Evolutionary conservation across 1,139 yeast genomes (phyloP), one percentile per base, ranked within the genome.

Genomic region (Pichia inconspicua): DNA sequence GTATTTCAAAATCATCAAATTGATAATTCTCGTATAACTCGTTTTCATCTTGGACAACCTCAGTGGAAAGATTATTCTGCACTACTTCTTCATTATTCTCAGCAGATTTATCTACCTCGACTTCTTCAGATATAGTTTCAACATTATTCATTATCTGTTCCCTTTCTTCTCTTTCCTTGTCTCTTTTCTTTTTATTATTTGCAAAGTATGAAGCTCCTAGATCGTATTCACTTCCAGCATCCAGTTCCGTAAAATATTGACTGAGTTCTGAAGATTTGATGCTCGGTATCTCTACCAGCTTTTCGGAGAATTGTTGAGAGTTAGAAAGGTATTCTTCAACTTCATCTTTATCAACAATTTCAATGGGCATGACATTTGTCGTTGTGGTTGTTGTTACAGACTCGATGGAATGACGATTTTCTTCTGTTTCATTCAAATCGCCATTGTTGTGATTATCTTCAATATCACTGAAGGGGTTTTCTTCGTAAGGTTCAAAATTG

Each of bases 221-320:
- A 25, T 44, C 49, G 28, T 34, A 34, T 12, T 45, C 48, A 34
- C 44, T 40, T 22, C 49, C 51, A 11, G 45, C 46, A 36, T 52
- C 56, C 12, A 53, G 14, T 28, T 53, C 56, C 2, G 55, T 49
- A 25, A 53, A 53, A 41, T 50, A 51, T 17, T 52, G 51, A 38
- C 54, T 52, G 12, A 53, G 42, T 19, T 50, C 55, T 14, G 54
- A 50, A 3, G 55, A 52, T 44, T 52, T 52, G 30, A 53, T 44
- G n/a, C 47, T 49, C 9, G 56, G 56, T 22, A 52, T 48, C 4
- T 43, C 46, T 11, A 48, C 46, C 37, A 46, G 36, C 40, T 41
- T 48, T 25, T 35, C 30, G 19, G 41, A 27, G 22, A 27, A 15
- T 25, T 38, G 34, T 30, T 34, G 40, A 8, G 50, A 42, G 32